Conservation (phyloP, 2,329 filamentous ascomycete species). For the Botrytis elliptica region DNA sequence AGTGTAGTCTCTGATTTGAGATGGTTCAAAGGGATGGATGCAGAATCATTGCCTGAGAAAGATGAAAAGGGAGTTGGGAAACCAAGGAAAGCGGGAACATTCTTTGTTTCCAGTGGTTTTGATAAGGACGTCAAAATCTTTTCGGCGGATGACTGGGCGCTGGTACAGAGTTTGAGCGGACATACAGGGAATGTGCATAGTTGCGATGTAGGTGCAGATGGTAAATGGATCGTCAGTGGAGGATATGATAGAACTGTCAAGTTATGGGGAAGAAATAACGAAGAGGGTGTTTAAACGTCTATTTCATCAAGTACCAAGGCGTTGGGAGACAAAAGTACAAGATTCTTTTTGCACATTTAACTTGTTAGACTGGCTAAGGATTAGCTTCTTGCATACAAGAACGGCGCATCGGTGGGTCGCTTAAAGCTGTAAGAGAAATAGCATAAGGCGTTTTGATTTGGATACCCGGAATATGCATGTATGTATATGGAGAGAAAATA, state of each 20-base stretch:
- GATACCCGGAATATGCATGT: constrained; percentile 10
- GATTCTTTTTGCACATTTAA: not conserved
- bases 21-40: constrained; percentile 89
- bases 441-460: constrained; percentile 9
- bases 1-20: constrained; percentile 89
- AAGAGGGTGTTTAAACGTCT: constrained; percentile 48
- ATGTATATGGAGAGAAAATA: constrained; percentile 12
- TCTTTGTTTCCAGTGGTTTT: constrained; percentile 87
- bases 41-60: constrained; percentile 60
- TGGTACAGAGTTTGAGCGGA: constrained; percentile 82
- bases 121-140: constrained; percentile 95
- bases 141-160: constrained; percentile 92
- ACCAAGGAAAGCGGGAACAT: constrained; percentile 86
- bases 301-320: not conserved
- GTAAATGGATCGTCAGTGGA: constrained; percentile 89
- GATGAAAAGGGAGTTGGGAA: constrained; percentile 64
- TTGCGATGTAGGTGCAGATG: constrained; percentile 82
- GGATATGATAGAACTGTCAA: constrained; percentile 95
- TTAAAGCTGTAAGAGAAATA: not conserved
- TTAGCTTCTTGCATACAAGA: not conserved
- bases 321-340: constrained; percentile 7
- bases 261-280: constrained; percentile 87
- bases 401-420: not conserved
- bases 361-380: not conserved
- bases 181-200: constrained; percentile 92